Base-by-base conservation (phyloP, 495 filamentous ascomycete genomes). In the Neurospora cerealis region DNA sequence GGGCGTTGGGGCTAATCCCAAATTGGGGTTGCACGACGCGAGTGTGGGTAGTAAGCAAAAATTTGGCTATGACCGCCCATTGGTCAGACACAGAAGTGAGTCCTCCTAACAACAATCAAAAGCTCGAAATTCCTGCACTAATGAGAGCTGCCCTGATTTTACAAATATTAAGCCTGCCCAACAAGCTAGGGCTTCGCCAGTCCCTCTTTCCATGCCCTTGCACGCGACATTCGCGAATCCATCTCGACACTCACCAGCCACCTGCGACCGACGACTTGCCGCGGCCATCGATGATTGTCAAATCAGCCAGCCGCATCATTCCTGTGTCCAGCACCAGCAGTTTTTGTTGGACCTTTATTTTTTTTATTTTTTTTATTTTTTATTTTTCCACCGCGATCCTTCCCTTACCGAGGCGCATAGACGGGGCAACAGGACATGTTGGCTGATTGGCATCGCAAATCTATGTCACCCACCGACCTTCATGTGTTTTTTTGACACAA, bases 1-100 rank as follows among this genome's bases (percentile, higher is more conserved):
- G 79, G 76, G 77, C 73, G 76, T 71, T 80, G 77, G 77, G 72
- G 77, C 84, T 86, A 86, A 77, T 83, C 84, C 80, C 69, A 69
- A 83, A 80, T 71, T 62, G 79, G 81, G 40, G 24, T 21, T 72
- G 42, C 54, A 66, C 54, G 15, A 40, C 74, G 74, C 39, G 60
- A 69, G 72, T 40, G 46, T 74, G 73, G 74, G 69, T 73, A 71
- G 71, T 70, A 21, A 34, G 21, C 41, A 34, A 44, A 24, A 44
- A 46, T 28, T 24, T 37, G 41, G 72, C 60, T 36, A 39, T 15
- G 66, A 36, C n/a, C 75, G 48, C 19, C 13, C 46, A 32, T 62
- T 46, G 44, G 32, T 11, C 54, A 66, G 6, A 17, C 13, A 66
- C 11, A 9, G 13, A 38, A 24, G 38, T 71, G 37, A 24, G 32